Base-by-base conservation (phyloP, 257 asterid species). In the Asclepias syriaca region DNA sequence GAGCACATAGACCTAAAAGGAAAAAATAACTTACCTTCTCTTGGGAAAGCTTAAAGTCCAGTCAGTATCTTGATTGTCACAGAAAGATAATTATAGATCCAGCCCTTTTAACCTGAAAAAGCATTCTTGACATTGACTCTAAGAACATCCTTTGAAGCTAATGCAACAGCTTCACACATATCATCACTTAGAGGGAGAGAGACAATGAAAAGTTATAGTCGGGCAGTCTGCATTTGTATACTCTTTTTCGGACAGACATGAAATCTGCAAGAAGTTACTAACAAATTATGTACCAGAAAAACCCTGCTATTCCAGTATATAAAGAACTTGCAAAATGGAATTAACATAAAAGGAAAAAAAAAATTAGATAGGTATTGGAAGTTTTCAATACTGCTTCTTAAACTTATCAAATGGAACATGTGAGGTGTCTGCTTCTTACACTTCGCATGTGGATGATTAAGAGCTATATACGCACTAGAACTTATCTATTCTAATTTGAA, bases 391-490 rank as follows among this genome's bases (percentile, higher is more conserved):
- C 45, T 67, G 10, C 24, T n/a, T 27, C 48, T 21, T 65, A 5
- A 60, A 49, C 18, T 49, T 19, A n/a, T 37, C 1, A 59, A 37
- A 48, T 6, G 57, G 65, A 75, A 32, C 71, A 3, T 16, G 16
- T n/a, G n/a, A 57, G 67, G 40, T 48, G 34, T 71, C 34, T n/a
- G 48, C 22, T 34, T 34, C 22, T 46, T 60, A 73, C 70, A 66
- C 73, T 51, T 64, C 12, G 39, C 70, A 48, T 27, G 63, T 21
- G 37, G 70, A 61, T 48, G 18, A 34, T 45, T 66, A 65, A 70
- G 39, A 9, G 61, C 65, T 55, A 71, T 74, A 85, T 78, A 59
- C 46, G 40, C 18, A 48, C 56, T 61, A 21, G 37, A 40, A 29
- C 34, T 27, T 18, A 6, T 57, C 48, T 57, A 34, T 34, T 34